phyloP scores from a whole-genome alignment of 2,329 filamentous ascomycete genomes.

The Geoglossum cookeanum region DNA sequence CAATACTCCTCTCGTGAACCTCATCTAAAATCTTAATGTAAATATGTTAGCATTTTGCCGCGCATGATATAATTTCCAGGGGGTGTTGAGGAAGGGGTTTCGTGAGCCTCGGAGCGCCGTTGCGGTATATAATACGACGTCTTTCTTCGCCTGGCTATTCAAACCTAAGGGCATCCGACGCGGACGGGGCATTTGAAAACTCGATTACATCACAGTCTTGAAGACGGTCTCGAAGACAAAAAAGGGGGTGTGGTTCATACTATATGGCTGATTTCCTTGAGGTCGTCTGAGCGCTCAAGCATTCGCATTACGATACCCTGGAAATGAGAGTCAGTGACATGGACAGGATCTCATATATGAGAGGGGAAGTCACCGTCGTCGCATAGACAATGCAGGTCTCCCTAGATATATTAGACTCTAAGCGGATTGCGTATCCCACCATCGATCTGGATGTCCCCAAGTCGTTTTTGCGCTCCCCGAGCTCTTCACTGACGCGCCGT shows the following conservation, averaged over 20 bases:
- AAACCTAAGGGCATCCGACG: no score
- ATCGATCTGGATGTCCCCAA: constrained; percentile 68
- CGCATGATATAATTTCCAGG: no score
- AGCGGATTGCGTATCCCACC: constrained; percentile 81
- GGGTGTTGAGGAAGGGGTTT: no score
- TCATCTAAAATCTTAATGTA: constrained; percentile 31
- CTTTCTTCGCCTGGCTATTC: no score
- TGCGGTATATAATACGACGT: no score
- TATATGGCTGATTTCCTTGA: constrained; percentile 79
- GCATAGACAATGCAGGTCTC: constrained; percentile 80
- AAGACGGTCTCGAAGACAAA: constrained; percentile 25
- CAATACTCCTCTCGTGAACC: constrained; percentile 28
- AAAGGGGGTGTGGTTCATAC: constrained; percentile 24
- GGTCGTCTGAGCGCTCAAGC: constrained; percentile 73
- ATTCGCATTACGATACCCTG: constrained; percentile 90
- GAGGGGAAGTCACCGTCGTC: constrained; percentile 31
- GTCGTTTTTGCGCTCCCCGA: constrained; percentile 69
- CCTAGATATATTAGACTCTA: constrained; percentile 70
- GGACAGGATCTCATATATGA: constrained; percentile 26
- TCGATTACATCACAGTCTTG: no score
- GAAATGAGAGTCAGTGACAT: not conserved
- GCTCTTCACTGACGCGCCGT: constrained; percentile 79
- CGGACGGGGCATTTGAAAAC: no score
- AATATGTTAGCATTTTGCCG: not conserved
- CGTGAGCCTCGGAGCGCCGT: no score